phyloP scores from a whole-genome alignment of 1,284 basidiomycete species.

The Anthracocystis walkeri region DNA sequence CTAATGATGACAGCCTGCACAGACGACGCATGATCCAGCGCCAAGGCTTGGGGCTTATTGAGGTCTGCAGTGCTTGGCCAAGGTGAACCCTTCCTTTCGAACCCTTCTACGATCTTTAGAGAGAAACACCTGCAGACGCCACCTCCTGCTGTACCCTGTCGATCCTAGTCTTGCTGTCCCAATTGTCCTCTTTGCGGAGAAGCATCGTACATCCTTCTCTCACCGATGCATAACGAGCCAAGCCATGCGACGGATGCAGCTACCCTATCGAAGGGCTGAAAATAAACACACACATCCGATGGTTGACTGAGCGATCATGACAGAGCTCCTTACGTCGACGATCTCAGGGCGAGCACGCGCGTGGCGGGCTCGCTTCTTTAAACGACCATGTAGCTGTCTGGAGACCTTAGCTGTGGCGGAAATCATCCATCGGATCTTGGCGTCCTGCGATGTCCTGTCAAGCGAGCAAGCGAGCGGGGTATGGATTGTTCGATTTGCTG shows the following conservation, averaged over 20 bases:
- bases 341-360: constrained; percentile 31
- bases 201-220: background rate
- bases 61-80: constrained; percentile 3
- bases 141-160: constrained; percentile 2
- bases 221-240: constrained; percentile 3
- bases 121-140: background rate
- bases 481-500: background rate
- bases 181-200: background rate
- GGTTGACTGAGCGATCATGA: background rate
- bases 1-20: background rate
- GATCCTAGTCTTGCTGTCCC: background rate
- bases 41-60: background rate
- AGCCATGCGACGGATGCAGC: constrained; percentile 4
- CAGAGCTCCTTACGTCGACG: constrained; percentile 11
- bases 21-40: background rate
- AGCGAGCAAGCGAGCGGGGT: constrained; percentile 5
- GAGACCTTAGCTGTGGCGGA: background rate
- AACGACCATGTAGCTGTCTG: background rate
- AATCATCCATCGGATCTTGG: constrained; percentile 29
- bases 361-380: constrained; percentile 12
- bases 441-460: constrained; percentile 4
- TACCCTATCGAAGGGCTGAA: background rate
- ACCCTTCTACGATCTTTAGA: background rate
- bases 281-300: background rate
- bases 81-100: background rate